These are phyloP conservation scores for Penicillium flavigenum DNA, from an alignment of 495 filamentous ascomycete genomes.

Conservation along the genomic window DNA sequence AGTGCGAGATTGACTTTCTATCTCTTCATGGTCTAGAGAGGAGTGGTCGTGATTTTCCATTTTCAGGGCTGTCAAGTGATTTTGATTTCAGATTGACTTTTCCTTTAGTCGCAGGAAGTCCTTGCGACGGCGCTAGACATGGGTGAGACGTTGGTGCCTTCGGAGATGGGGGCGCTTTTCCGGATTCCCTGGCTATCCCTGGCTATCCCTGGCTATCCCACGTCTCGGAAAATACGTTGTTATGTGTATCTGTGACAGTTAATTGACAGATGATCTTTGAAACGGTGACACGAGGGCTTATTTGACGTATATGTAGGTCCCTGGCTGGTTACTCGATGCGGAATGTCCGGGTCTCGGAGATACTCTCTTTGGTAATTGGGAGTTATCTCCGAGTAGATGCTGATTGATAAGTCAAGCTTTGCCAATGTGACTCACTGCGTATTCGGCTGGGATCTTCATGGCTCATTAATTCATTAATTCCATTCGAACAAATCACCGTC, in stretches of 20 bases:
- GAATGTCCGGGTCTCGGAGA: conserved; percentile 19
- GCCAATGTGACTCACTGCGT: not conserved
- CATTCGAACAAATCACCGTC: no score
- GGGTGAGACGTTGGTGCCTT: conserved; percentile 3
- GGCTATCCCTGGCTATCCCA: not conserved
- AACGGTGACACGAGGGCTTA: not conserved
- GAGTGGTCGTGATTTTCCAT: conserved; percentile 10
- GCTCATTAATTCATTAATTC: no score
- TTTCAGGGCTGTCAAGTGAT: not conserved
- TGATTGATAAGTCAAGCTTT: conserved; percentile 19
- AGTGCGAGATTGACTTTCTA: conserved; percentile 13
- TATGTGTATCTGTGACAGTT: not conserved
- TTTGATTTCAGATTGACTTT: not conserved
- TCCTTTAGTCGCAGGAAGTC: not conserved
- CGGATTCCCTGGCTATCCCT: not conserved
- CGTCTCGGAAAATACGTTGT: not conserved
- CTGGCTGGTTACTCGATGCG: not conserved
- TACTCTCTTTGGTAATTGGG: conserved; percentile 14
- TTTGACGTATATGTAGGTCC: conserved; percentile 1
- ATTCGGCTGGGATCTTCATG: not conserved
- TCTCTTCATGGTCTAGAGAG: conserved; percentile 8
- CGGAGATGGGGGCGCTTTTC: not conserved
- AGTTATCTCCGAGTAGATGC: conserved; percentile 14
- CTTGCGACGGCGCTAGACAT: conserved; percentile 7
- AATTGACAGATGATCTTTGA: not conserved